phyloP scores from a whole-genome alignment of 768 basidiomycete species.

The Hemileccinum impolitum region DNA sequence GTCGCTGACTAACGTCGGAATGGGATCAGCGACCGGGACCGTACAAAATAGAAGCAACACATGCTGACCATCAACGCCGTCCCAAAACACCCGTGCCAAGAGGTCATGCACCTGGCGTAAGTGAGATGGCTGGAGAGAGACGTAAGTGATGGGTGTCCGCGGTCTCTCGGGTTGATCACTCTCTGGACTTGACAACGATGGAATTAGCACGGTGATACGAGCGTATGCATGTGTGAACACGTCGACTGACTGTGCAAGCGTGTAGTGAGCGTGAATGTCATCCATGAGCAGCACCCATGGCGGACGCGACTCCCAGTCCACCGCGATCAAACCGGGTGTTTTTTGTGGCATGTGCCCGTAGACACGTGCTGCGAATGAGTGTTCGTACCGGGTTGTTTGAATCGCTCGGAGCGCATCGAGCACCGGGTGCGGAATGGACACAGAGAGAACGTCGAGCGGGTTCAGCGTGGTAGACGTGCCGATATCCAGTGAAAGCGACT shows the following conservation, averaged over 20 bases:
- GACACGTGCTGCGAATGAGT: conserved; percentile 66
- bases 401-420: conserved; percentile 55
- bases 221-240: not conserved
- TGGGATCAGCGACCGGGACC: conserved; percentile 1
- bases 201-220: conserved; percentile 1
- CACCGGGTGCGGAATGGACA: conserved; percentile 29
- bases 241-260: conserved; percentile 50
- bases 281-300: conserved; percentile 77
- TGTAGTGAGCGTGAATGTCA: conserved; percentile 66
- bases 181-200: conserved; percentile 45
- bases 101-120: conserved; percentile 71
- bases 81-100: conserved; percentile 68
- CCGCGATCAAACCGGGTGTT: conserved; percentile 41
- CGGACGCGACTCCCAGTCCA: conserved; percentile 69
- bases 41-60: not conserved
- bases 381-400: conserved; percentile 58
- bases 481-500: not conserved
- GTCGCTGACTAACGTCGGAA: conserved; percentile 54
- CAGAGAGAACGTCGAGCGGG: conserved; percentile 29
- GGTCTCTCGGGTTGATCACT: conserved; percentile 42
- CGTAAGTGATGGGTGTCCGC: conserved; percentile 59
- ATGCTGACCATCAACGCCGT: conserved; percentile 64
- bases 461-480: conserved; percentile 10
- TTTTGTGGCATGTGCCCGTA: conserved; percentile 37
- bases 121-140: conserved; percentile 55